phyloP scores from a whole-genome alignment of 768 basidiomycete species.

The Podaxis sp. region DNA sequence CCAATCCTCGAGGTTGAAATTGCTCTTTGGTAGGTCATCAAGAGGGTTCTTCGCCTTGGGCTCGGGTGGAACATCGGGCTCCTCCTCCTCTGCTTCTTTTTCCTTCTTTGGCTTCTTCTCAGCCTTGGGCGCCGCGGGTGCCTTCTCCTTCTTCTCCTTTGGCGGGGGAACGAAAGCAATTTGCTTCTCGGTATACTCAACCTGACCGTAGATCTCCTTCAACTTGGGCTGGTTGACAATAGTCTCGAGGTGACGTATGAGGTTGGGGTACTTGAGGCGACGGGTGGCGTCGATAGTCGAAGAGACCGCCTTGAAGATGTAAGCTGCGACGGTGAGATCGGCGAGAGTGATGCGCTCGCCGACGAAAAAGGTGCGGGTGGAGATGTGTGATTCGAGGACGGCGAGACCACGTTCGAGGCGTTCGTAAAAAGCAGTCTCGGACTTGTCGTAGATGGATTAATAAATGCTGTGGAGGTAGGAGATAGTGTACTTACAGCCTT shows the following conservation, averaged over 20 bases:
- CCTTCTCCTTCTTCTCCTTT: constrained; percentile 75
- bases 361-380: constrained; percentile 83
- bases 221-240: constrained; percentile 80
- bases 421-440: constrained; percentile 52
- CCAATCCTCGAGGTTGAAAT: constrained; percentile 93
- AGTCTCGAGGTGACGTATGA: constrained; percentile 84
- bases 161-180: constrained; percentile 66
- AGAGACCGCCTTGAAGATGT: constrained; percentile 49
- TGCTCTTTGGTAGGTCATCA: constrained; percentile 83
- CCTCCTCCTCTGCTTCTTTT: constrained; percentile 59
- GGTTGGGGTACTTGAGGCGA: constrained; percentile 68
- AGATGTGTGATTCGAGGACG: constrained; percentile 71
- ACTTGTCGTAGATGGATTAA: constrained; percentile 30
- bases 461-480: not conserved
- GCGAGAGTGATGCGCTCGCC: constrained; percentile 94
- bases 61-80: constrained; percentile 65
- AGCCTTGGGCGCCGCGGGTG: constrained; percentile 47
- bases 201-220: constrained; percentile 59
- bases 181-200: constrained; percentile 63
- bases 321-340: constrained; percentile 67
- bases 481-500: constrained; percentile 57
- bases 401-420: constrained; percentile 53
- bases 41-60: constrained; percentile 95
- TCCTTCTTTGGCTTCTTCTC: constrained; percentile 65
- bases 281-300: constrained; percentile 61